Evolutionary conservation across 805 yeast genomes (phyloP), one percentile per base, ranked within the genome.

Genomic region (Candida maltosa): DNA sequence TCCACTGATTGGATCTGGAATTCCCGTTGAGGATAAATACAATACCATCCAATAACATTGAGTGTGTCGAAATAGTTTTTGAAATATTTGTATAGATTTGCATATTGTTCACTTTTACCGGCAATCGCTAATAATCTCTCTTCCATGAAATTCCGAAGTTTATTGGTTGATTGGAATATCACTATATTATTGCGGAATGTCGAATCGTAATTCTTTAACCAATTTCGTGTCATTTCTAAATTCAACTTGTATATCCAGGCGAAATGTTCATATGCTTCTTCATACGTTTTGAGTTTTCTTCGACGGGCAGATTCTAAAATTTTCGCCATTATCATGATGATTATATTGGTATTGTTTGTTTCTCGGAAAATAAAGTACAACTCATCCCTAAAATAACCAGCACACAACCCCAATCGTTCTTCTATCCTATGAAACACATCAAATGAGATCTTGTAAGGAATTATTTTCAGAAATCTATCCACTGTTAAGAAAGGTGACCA

Each of bases 401-500:
- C 14, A 11, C 11, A 11, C 8, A 26, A 20, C 7, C 18, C 26
- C 8, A 3, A 5, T 5, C n/a, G 12, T 7, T 11, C 12, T 14
- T 32, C 35, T 14, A 32, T n/a, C 7, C 17, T 16, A 5, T 26
- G 8, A 26, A 32, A 32, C 11, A 26, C 24, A n/a, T 20, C 16
- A 16, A 32, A 21, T n/a, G 19, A 15, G 22, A 20, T n/a, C 3
- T 22, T 32, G 5, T 16, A 10, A 6, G 11, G 30, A 5, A 32
- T 7, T 3, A 32, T 28, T 21, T 14, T 4, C 6, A 32, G 8
- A 9, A 32, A 10, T 21, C 22, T 31, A 6, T 25, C 23, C 6
- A 10, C n/a, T 11, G 10, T 21, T n/a, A 32, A 12, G 16, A 62
- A 43, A 12, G 42, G 42, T 14, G 45, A 40, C 70, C 68, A 64